These are phyloP conservation scores for Alternaria rosae DNA, from an alignment of 2,329 filamentous ascomycete species.

Conservation along the genomic window DNA sequence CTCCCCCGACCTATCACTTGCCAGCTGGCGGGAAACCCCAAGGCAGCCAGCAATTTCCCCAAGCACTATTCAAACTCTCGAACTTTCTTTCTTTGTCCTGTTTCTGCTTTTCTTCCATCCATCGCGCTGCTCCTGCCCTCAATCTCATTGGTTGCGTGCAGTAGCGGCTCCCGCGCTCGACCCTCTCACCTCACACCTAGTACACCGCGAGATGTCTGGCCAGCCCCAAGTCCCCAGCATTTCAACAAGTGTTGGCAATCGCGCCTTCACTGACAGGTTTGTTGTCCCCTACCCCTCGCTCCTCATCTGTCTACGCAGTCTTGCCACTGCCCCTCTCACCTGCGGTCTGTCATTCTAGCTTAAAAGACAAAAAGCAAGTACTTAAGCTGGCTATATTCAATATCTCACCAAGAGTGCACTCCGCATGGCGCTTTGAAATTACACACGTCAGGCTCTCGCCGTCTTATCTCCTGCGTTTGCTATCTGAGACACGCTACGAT, in stretches of 20 bases:
- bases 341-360: neutral
- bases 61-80: neutral
- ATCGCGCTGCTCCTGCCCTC: conserved; percentile 1
- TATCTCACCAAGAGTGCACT: neutral
- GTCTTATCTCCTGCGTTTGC: neutral
- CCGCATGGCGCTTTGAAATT: neutral
- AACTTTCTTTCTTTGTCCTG: neutral
- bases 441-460: neutral
- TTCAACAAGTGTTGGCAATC: neutral
- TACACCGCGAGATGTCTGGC: neutral
- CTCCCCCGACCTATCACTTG: neutral
- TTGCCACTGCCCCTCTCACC: neutral
- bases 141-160: conserved; percentile 4
- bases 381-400: neutral
- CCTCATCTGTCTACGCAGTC: neutral
- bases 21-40: neutral
- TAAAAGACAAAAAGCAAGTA: neutral
- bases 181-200: neutral
- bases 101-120: neutral
- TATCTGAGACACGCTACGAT: neutral
- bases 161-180: neutral
- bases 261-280: neutral
- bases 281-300: neutral
- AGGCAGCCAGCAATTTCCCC: neutral
- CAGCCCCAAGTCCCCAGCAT: neutral